These are phyloP conservation scores for Hibiscus mutabilis DNA, from an alignment of 345 rosid species.

Conservation along the genomic window DNA sequence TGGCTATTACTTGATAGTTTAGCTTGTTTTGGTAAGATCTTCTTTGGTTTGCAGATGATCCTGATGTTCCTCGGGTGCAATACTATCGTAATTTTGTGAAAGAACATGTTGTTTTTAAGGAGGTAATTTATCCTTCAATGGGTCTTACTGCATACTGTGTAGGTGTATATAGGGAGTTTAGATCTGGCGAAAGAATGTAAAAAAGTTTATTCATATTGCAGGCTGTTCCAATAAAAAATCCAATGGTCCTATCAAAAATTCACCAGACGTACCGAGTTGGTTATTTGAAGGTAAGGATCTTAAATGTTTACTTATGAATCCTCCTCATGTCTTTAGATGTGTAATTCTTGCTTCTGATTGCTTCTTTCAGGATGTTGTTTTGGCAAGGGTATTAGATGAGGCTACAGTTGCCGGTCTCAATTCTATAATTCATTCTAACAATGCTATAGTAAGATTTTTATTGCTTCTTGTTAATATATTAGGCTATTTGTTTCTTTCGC, in stretches of 20 bases:
- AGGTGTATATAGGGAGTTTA: background rate
- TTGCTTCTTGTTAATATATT: slow-evolving; percentile 4
- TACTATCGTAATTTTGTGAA: slow-evolving; percentile 68
- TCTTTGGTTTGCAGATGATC: slow-evolving; percentile 59
- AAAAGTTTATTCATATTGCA: slow-evolving; percentile 16
- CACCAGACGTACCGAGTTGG: slow-evolving; percentile 85
- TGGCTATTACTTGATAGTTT: background rate
- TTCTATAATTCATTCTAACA: slow-evolving; percentile 65
- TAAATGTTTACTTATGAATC: slow-evolving; percentile 5
- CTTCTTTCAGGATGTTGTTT: slow-evolving; percentile 75
- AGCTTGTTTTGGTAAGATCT: background rate
- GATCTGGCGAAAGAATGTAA: background rate
- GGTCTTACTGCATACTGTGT: slow-evolving; percentile 7
- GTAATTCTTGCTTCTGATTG: slow-evolving; percentile 11
- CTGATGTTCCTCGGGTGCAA: slow-evolving; percentile 51
- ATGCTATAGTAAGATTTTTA: slow-evolving; percentile 57
- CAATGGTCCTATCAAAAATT: slow-evolving; percentile 65
- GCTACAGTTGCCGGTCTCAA: slow-evolving; percentile 56
- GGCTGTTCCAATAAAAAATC: slow-evolving; percentile 81
- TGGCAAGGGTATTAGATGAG: slow-evolving; percentile 91
- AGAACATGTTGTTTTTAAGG: slow-evolving; percentile 74
- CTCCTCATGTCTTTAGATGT: slow-evolving; percentile 10
- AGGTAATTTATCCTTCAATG: slow-evolving; percentile 40
- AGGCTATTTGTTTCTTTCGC: slow-evolving; percentile 11
- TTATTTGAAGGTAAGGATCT: slow-evolving; percentile 68